Percentiles rank a stretch among this genome's conserved stretches.
phyloP scores from a whole-genome alignment of 805 yeast genomes.

The Yamadazyma sp. region DNA sequence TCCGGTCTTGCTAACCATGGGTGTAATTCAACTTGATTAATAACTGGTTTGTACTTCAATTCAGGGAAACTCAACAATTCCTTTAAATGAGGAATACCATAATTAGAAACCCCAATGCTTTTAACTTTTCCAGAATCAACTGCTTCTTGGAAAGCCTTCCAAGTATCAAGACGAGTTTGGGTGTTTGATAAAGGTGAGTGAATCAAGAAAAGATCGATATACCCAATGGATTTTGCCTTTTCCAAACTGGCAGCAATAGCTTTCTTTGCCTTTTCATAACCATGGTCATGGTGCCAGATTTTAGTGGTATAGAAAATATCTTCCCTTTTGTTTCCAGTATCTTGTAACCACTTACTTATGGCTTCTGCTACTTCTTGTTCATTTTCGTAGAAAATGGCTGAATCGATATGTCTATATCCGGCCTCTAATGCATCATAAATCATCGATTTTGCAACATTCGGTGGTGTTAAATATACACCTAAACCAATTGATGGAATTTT shows the following conservation, averaged over 20 bases:
- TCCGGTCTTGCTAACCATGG: slow-evolving; percentile 60
- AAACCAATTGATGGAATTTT: slow-evolving; percentile 10
- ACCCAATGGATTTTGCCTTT: slow-evolving; percentile 30
- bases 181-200: slow-evolving; percentile 52
- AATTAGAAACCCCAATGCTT: slow-evolving; percentile 38
- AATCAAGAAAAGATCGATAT: slow-evolving; percentile 39
- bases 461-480: slow-evolving; percentile 11
- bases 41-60: slow-evolving; percentile 27
- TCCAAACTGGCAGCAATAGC: slow-evolving; percentile 26
- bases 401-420: slow-evolving; percentile 75
- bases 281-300: slow-evolving; percentile 26
- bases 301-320: slow-evolving; percentile 39
- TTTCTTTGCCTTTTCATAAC: slow-evolving; percentile 34
- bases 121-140: slow-evolving; percentile 56
- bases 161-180: slow-evolving; percentile 46
- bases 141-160: slow-evolving; percentile 76
- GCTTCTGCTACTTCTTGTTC: slow-evolving; percentile 59
- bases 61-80: slow-evolving; percentile 18
- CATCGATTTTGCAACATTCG: neutral
- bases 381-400: slow-evolving; percentile 67
- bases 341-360: slow-evolving; percentile 43
- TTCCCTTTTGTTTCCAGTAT: slow-evolving; percentile 9
- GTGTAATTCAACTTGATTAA: slow-evolving; percentile 34
- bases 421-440: slow-evolving; percentile 46
- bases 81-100: slow-evolving; percentile 25